A percentile compares a stretch with the other conserved stretches of the same genome.
Evolutionary conservation across 2,329 filamentous ascomycete species (phyloP).

Genomic region (Tolypocladium inflatum): DNA sequence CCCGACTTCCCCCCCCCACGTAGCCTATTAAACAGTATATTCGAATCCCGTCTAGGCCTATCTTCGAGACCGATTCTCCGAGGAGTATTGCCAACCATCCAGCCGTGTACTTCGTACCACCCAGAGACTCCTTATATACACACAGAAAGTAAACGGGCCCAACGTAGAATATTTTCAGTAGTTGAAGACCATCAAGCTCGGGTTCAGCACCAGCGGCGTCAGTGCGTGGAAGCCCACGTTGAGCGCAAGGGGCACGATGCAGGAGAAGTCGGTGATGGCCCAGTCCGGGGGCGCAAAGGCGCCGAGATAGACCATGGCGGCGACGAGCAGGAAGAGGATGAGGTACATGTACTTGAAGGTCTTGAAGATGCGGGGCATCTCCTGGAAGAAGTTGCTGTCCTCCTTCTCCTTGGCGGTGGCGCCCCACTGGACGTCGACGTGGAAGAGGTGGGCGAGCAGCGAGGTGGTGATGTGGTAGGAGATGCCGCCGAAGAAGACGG

Average conservation of each 20-base stretch:
- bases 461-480: conserved; percentile 31
- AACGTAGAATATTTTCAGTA: conserved; percentile 1
- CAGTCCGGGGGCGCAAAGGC: conserved; percentile 40
- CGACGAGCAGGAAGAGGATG: conserved; percentile 34
- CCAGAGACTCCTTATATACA: neutral
- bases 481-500: conserved; percentile 33
- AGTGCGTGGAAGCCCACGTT: conserved; percentile 32
- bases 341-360: conserved; percentile 44
- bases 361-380: conserved; percentile 43
- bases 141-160: neutral
- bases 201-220: conserved; percentile 51
- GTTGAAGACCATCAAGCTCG: conserved; percentile 43
- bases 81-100: too few species aligned
- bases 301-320: conserved; percentile 38
- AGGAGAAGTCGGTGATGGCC: conserved; percentile 48
- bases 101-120: too few species aligned
- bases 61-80: neutral
- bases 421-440: conserved; percentile 37
- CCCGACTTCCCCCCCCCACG: neutral
- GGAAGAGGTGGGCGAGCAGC: conserved; percentile 31
- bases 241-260: conserved; percentile 46
- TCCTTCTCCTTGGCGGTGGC: conserved; percentile 51
- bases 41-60: neutral
- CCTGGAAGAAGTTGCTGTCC: conserved; percentile 45
- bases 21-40: neutral